Percentiles rank a stretch among this genome's conserved stretches.
phyloP scores from a whole-genome alignment of 2,329 filamentous ascomycete species.

The Rosellinia necatrix region DNA sequence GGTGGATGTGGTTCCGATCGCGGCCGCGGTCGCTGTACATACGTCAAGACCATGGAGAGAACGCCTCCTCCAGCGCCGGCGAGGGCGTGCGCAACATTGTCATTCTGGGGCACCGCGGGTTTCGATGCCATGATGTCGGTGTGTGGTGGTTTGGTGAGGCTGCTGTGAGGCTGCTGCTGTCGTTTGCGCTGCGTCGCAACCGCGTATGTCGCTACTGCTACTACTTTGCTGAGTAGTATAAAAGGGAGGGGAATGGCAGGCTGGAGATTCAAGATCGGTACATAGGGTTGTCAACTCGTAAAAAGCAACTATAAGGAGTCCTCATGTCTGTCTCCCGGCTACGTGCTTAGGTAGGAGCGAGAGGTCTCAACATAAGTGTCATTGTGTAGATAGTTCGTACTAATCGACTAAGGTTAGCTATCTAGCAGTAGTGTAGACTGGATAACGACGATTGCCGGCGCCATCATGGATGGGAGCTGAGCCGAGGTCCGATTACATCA shows the following conservation, averaged over 20 bases:
- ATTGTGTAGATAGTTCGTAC: not conserved
- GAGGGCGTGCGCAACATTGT: slow-evolving; percentile 95
- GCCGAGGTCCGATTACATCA: slow-evolving; percentile 42
- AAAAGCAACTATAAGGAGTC: not conserved
- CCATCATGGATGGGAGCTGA: slow-evolving; percentile 9
- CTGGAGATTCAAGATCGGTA: slow-evolving; percentile 1
- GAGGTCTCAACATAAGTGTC: not conserved
- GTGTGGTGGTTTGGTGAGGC: not conserved
- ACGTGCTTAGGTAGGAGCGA: not conserved
- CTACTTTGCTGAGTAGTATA: no score
- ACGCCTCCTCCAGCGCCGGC: slow-evolving; percentile 92
- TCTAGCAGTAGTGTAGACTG: no score
- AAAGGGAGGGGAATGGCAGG: not conserved
- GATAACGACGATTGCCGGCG: slow-evolving; percentile 3
- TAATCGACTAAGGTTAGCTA: no score
- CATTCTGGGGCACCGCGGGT: slow-evolving; percentile 78
- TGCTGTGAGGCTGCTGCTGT: no score
- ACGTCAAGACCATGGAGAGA: slow-evolving; percentile 94
- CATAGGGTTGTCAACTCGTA: not conserved
- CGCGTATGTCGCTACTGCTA: no score
- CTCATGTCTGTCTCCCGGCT: slow-evolving; percentile 10
- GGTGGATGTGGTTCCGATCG: not conserved
- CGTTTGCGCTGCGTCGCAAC: no score
- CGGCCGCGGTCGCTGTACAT: slow-evolving; percentile 35
- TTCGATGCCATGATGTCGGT: slow-evolving; percentile 47